Evolutionary conservation across 2,329 filamentous ascomycete species (phyloP), one percentile per base, ranked within the genome.

Genomic region (Trichoderma sp.): DNA sequence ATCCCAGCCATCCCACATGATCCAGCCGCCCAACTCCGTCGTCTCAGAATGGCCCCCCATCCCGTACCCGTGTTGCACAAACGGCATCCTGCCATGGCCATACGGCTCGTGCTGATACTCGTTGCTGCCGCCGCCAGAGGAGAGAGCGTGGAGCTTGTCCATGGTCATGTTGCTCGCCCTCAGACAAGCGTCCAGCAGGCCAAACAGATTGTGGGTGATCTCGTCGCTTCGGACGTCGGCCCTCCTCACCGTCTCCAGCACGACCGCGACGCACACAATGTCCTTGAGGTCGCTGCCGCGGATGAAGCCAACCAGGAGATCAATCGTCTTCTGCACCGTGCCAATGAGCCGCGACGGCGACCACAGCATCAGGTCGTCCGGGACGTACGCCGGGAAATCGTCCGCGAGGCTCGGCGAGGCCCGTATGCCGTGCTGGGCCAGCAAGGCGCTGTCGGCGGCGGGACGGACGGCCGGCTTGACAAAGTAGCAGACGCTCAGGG

Each of bases 401-500:
- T 79, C 75, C 10, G 72, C 71, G 6, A 71, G 72, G 50, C 75
- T 73, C 5, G 77, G 74, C 17, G 77, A 76, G 70, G 77, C 71
- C 24, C 75, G 72, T 44, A 75, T 68, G 5, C 72, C 74, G 39
- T 74, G 71, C 43, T 74, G 71, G 10, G 71, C 71, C 28, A 74
- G 68, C n/a, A 72, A 69, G 15, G 71, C 66, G 45, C 69, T 71
- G 21, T 78, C 74, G 4, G 69, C 70, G 44, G 70, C 70, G 34
- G 74, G 72, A 5, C 74, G 74, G 12, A 73, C 67, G 1, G 71
- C 71, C n/a, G 71, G 68, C 44, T 76, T 77, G 71, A 86, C 83
- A 64, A 83, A 86, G 68, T 82, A 85, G 70, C 84, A 86, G 14
- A 86, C 75, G 65, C 83, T 83, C 51, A 86, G 78, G 3, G 82